phyloP scores from a whole-genome alignment of 2,329 filamentous ascomycete species.

The Tolypocladium ovalisporum region DNA sequence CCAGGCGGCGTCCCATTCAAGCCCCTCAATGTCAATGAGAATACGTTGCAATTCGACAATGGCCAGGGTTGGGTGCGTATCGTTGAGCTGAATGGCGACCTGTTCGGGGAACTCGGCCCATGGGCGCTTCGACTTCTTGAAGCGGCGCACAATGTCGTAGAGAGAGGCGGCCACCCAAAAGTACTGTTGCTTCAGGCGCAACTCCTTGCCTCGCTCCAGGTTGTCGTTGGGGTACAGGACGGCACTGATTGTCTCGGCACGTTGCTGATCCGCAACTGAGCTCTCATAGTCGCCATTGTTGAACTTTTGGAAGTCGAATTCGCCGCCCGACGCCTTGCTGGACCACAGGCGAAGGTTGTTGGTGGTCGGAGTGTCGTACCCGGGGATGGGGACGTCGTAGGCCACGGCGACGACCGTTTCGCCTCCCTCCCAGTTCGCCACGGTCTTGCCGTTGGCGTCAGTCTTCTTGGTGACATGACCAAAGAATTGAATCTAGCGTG shows the following conservation, averaged over 20 bases:
- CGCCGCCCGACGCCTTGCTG: constrained; percentile 90
- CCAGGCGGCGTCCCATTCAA: constrained; percentile 93
- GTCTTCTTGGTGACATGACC: constrained; percentile 67
- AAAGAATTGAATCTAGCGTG: constrained; percentile 73
- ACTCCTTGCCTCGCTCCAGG: constrained; percentile 89
- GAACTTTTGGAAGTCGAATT: constrained; percentile 99
- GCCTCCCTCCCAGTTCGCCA: constrained; percentile 78
- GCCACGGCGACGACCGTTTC: constrained; percentile 88
- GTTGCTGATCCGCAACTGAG: constrained; percentile 95
- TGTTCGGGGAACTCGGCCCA: constrained; percentile 93
- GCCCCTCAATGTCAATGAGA: constrained; percentile 74
- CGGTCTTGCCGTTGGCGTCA: constrained; percentile 65
- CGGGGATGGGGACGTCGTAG: constrained; percentile 87
- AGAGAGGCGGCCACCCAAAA: constrained; percentile 98
- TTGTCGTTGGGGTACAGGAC: constrained; percentile 98
- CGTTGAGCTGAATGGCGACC: constrained; percentile 94
- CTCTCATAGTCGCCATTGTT: constrained; percentile 97
- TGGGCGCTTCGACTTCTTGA: constrained; percentile 89
- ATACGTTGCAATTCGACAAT: constrained; percentile 95
- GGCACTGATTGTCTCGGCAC: constrained; percentile 96
- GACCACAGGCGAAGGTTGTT: constrained; percentile 98
- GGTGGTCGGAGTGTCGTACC: constrained; percentile 78
- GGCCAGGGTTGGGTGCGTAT: constrained; percentile 92
- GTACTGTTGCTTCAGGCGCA: constrained; percentile 97
- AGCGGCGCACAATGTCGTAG: constrained; percentile 90